Base-by-base conservation (phyloP, 2,329 filamentous ascomycete species). In the Talaromyces rugulosus region DNA sequence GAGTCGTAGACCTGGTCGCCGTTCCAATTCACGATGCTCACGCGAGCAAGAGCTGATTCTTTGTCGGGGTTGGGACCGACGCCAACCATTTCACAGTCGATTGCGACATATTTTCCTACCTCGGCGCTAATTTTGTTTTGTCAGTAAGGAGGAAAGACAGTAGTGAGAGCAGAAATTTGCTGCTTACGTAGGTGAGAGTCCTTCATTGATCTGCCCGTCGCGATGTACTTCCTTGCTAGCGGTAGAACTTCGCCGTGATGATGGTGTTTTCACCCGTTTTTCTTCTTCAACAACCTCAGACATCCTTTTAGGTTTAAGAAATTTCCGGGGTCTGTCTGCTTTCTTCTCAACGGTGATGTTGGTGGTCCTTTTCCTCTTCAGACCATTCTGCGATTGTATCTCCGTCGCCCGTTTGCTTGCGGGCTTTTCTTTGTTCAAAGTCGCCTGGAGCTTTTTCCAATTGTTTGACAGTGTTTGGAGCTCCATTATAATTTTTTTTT, bases 61-160 rank as follows among this genome's bases (percentile, higher is more conserved):
- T 86, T 84, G 57, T 86, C 86, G 3, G 85, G 85, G 76, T 79
- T 75, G 2, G 77, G 78, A 0, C 85, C 85, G 0, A 96, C 86
- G 55, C 94, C 95, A 30, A 99, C 95, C 95, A 99, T 99, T 78
- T 99, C 95, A 76, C 95, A 99, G 79, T 99, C 95, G 54, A 99
- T 86, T 23, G 91, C 90, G 50, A 99, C 80, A 74, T 96, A 99
- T 82, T 95, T 96, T 58, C 94, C 95, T 23, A 93, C 80, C 59
- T 92, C 85, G 40, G 89, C 78, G 5, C 83, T 85, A 28, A 23
- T 80, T 75, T 42, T 16, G 34, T 47, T n/a, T 34, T 11, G 36
- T n/a, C 14, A 60, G 70, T 58, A 53, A 36, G 23, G 18, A 27
- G 5, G 42, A 30, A 18, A 2, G 8, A 42, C 31, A 60, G 69